Percentiles rank a stretch among this genome's conserved stretches.
phyloP scores from a whole-genome alignment of 208 protist species.

The Trypanosoma caninum region DNA sequence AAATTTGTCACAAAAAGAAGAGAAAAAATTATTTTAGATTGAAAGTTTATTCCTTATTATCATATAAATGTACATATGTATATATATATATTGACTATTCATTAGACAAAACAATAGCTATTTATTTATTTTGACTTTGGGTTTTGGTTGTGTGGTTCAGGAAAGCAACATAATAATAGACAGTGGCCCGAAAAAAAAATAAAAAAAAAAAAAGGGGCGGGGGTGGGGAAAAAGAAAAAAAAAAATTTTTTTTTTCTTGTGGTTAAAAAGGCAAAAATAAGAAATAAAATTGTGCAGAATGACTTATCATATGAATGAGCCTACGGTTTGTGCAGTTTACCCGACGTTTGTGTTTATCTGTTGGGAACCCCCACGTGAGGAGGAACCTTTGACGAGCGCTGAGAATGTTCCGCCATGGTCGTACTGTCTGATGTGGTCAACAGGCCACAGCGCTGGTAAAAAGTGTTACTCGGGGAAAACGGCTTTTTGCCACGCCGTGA shows the following conservation, averaged over 20 bases:
- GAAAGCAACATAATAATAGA: no score
- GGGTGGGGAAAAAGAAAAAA: no score
- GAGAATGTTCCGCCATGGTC: constrained; percentile 33
- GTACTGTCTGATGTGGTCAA: constrained; percentile 56
- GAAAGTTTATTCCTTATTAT: no score
- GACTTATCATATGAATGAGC: constrained; percentile 14
- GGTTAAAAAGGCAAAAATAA: no score
- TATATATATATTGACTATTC: constrained; percentile 28
- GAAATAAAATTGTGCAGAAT: no score
- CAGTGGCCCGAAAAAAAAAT: no score
- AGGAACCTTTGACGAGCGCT: neutral
- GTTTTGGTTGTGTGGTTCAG: no score
- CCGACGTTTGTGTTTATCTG: constrained; percentile 40
- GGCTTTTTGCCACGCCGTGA: constrained; percentile 24
- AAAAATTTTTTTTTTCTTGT: neutral
- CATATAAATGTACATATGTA: constrained; percentile 19
- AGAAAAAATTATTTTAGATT: no score
- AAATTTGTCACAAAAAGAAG: neutral
- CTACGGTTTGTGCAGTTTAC: constrained; percentile 26
- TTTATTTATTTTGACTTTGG: no score
- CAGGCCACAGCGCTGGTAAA: constrained; percentile 21
- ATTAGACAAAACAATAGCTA: no score
- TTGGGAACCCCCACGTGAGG: constrained; percentile 34
- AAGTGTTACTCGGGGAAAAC: constrained; percentile 18
- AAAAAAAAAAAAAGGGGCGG: no score